These are phyloP conservation scores for Pilobolus umbonatus DNA, from an alignment of 192 early-diverging fungal genomes.

Conservation along the genomic window DNA sequence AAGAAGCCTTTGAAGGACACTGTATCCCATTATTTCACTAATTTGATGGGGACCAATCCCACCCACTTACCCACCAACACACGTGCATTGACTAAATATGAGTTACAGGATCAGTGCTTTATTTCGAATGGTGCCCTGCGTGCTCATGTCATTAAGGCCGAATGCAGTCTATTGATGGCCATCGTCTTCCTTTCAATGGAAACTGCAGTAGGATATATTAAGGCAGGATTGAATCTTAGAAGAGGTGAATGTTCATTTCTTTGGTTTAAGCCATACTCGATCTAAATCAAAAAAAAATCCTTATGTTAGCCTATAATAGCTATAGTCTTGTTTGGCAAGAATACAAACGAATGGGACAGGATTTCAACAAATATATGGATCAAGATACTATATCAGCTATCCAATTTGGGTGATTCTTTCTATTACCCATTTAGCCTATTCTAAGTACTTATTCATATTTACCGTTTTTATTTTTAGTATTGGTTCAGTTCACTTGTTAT, in stretches of 20 bases:
- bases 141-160: slow-evolving; percentile 46
- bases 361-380: slow-evolving; percentile 30
- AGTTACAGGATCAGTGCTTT: slow-evolving; percentile 14
- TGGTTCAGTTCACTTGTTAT: slow-evolving; percentile 37
- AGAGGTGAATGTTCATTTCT: slow-evolving; percentile 33
- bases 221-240: slow-evolving; percentile 46
- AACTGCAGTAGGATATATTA: slow-evolving; percentile 47
- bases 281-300: neutral
- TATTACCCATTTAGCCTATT: neutral
- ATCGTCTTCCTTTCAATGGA: slow-evolving; percentile 45
- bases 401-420: slow-evolving; percentile 31
- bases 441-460: neutral
- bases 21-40: slow-evolving; percentile 21
- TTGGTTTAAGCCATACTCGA: neutral
- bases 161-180: slow-evolving; percentile 41
- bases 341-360: slow-evolving; percentile 37
- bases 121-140: slow-evolving; percentile 49
- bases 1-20: slow-evolving; percentile 34
- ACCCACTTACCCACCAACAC: slow-evolving; percentile 2
- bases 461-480: slow-evolving; percentile 17
- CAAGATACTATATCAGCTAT: slow-evolving; percentile 35
- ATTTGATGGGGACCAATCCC: slow-evolving; percentile 9
- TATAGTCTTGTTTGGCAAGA: slow-evolving; percentile 38
- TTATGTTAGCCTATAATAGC: slow-evolving; percentile 22
- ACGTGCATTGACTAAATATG: slow-evolving; percentile 5